These are phyloP conservation scores for Hypomontagnella monticulosa DNA, from an alignment of 495 filamentous ascomycete species.

Conservation along the genomic window DNA sequence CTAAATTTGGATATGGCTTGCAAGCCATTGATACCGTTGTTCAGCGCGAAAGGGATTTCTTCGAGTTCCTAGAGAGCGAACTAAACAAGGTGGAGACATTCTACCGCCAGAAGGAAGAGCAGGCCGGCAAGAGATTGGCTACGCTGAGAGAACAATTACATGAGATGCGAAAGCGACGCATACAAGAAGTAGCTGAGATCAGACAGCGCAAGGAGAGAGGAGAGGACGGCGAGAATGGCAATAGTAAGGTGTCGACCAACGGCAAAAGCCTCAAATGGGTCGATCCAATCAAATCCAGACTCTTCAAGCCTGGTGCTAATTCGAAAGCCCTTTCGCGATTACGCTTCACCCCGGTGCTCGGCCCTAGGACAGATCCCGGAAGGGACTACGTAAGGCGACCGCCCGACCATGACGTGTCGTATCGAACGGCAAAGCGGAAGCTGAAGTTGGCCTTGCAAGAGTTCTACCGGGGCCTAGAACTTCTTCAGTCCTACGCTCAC, in stretches of 20 bases:
- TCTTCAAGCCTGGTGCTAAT: slow-evolving; percentile 58
- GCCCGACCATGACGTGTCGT: slow-evolving; percentile 70
- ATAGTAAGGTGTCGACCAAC: slow-evolving; percentile 38
- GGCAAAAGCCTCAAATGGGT: slow-evolving; percentile 48
- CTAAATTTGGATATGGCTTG: slow-evolving; percentile 39
- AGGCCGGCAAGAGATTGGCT: slow-evolving; percentile 74
- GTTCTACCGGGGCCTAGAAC: slow-evolving; percentile 89
- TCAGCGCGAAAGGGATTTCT: slow-evolving; percentile 77
- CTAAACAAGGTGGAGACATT: slow-evolving; percentile 87
- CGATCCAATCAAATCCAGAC: slow-evolving; percentile 52
- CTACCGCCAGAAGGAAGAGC: slow-evolving; percentile 82
- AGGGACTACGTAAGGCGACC: slow-evolving; percentile 73
- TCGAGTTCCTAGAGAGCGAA: slow-evolving; percentile 78
- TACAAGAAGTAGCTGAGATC: slow-evolving; percentile 69
- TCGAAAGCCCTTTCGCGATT: slow-evolving; percentile 55
- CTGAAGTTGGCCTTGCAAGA: slow-evolving; percentile 90
- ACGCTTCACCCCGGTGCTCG: slow-evolving; percentile 52
- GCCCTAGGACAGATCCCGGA: slow-evolving; percentile 49
- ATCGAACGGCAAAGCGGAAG: slow-evolving; percentile 86
- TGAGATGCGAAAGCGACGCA: slow-evolving; percentile 83
- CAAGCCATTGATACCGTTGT: slow-evolving; percentile 59
- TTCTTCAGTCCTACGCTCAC: slow-evolving; percentile 88
- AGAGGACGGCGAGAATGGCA: slow-evolving; percentile 38
- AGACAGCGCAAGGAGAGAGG: slow-evolving; percentile 45
- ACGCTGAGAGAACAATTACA: slow-evolving; percentile 82